Conservation (phyloP, 2,329 filamentous ascomycete species). For the Eutypa lata region DNA sequence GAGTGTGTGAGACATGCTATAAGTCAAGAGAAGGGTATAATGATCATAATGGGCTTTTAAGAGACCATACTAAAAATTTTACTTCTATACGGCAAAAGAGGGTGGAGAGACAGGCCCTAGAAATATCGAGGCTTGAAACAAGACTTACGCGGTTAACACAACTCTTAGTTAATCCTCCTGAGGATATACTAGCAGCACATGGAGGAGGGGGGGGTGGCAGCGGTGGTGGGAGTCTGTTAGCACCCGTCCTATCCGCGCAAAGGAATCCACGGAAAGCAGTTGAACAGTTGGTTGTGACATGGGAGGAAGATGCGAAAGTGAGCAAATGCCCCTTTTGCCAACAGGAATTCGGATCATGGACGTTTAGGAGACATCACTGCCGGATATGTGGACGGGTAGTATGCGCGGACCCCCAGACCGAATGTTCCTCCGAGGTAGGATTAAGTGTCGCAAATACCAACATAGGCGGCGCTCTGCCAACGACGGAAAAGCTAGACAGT, state of each 20-base stretch:
- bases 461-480: slow-evolving; percentile 32
- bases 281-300: slow-evolving; percentile 89
- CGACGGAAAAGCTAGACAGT: slow-evolving; percentile 43
- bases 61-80: slow-evolving; percentile 73
- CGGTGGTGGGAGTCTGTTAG: slow-evolving; percentile 53
- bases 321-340: slow-evolving; percentile 87
- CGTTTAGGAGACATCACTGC: slow-evolving; percentile 91
- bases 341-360: slow-evolving; percentile 91
- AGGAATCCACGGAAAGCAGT: slow-evolving; percentile 75
- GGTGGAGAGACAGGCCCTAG: slow-evolving; percentile 81
- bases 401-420: slow-evolving; percentile 81
- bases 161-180: slow-evolving; percentile 71
- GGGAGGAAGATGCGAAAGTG: slow-evolving; percentile 88
- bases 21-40: slow-evolving; percentile 96
- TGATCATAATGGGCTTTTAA: slow-evolving; percentile 70
- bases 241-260: slow-evolving; percentile 61
- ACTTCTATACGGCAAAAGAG: slow-evolving; percentile 66
- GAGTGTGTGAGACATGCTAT: slow-evolving; percentile 98
- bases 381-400: slow-evolving; percentile 90
- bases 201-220: slow-evolving; percentile 21
- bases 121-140: slow-evolving; percentile 88
- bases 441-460: slow-evolving; percentile 67
- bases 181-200: slow-evolving; percentile 54
- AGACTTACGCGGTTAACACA: slow-evolving; percentile 86
- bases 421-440: slow-evolving; percentile 79